Evolutionary conservation across 83 land plant species (phyloP), one percentile per base, ranked within the genome.

Genomic region (Diphasiastrum complanatum): DNA sequence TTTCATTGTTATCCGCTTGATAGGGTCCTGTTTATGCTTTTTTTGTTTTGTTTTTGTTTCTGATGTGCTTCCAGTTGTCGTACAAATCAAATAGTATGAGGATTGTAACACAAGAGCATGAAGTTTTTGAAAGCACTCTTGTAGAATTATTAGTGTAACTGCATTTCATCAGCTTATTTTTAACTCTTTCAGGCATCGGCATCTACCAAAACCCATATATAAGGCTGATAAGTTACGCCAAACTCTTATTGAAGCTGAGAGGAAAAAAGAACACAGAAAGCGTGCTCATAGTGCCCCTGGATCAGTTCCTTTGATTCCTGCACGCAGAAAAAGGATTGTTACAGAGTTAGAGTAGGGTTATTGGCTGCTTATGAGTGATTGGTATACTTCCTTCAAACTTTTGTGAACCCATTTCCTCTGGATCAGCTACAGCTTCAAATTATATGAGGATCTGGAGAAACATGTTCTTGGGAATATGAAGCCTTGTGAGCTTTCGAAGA

Each of bases 241-340:
- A 25, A 76, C 83, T 1, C 74, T 88, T 51, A 58, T 19, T 32
- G 84, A 78, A 26, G 85, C 96, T 29, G 86, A 79, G 16, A 77
- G 69, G 64, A 85, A 62, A 65, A 80, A 81, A 61, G 81, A 75
- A 36, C 79, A 74, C 20, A 84, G 91, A 68, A 83, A 83, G 51
- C 72, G 81, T 54, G 85, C 85, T 30, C 98, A 92, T 59, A 88
- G 96, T 69, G 81, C 88, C 18, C 96, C 98, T 33, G 95, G 91
- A 45, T 66, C 78, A 38, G 66, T 81, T 5, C 41, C 71, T 12
- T 52, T 60, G 30, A 46, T 65, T 37, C 78, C 85, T 35, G 53
- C 80, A 14, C 78, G 95, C 24, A 83, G 70, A 61, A 85, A 71
- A 64, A 80, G 87, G 54, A 92, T 92, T 64, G 76, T 92, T 33